Conservation (phyloP, 148 eudicot genomes). For the Heliamphora exappendiculata region DNA sequence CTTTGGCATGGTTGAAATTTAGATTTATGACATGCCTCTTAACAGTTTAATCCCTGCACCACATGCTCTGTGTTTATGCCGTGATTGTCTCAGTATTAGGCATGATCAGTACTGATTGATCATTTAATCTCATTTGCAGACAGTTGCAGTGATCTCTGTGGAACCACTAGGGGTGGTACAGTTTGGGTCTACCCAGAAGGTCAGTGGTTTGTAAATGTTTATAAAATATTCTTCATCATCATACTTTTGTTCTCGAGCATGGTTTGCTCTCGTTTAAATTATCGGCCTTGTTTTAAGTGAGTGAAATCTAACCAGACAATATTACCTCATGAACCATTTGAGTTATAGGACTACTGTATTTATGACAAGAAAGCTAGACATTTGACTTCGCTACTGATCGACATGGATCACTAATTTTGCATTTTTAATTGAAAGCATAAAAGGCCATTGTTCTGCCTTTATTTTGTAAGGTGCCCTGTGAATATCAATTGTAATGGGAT, state of each 20-base stretch:
- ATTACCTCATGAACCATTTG: slow-evolving; percentile 1
- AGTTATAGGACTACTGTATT: neutral
- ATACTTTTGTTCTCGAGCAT: neutral
- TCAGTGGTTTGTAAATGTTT: slow-evolving; percentile 16
- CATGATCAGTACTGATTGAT: neutral
- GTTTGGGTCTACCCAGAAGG: slow-evolving; percentile 77
- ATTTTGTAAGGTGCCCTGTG: neutral
- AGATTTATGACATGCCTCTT: neutral
- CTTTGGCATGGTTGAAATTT: neutral
- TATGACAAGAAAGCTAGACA: neutral
- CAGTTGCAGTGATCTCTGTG: slow-evolving; percentile 64
- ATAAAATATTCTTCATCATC: neutral
- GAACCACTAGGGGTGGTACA: slow-evolving; percentile 71
- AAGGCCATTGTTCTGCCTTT: neutral
- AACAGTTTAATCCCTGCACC: neutral
- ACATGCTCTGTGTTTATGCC: neutral
- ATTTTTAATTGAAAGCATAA: neutral
- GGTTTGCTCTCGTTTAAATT: neutral
- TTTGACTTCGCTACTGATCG: neutral
- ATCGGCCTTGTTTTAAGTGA: neutral
- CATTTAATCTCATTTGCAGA: slow-evolving; percentile 37
- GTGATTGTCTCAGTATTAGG: neutral
- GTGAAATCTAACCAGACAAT: neutral
- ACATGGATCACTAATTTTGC: neutral
- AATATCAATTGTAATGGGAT: neutral